phyloP scores from a whole-genome alignment of 2,329 filamentous ascomycete species.

The Colletotrichum simmondsii region DNA sequence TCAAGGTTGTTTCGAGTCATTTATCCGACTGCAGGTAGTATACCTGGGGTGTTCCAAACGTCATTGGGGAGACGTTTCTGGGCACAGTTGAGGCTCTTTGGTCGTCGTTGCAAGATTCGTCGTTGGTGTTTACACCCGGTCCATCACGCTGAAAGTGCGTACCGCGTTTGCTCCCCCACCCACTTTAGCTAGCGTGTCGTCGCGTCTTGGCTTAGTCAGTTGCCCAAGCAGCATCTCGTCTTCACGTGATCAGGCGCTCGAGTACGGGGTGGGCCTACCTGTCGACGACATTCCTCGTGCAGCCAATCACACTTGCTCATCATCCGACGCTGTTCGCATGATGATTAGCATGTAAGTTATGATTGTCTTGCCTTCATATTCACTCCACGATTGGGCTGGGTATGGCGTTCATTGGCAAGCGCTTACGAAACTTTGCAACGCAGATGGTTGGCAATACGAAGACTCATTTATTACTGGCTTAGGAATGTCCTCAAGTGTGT shows the following conservation, averaged over 20 bases:
- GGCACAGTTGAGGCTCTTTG: slow-evolving; percentile 10
- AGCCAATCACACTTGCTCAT: background rate
- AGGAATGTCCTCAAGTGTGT: no score
- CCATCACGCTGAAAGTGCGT: background rate
- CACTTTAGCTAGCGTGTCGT: slow-evolving; percentile 32
- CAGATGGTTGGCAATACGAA: background rate
- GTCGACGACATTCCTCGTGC: background rate
- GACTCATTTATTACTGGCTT: no score
- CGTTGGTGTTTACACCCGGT: slow-evolving; percentile 20
- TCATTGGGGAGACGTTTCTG: slow-evolving; percentile 25
- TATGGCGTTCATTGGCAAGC: background rate
- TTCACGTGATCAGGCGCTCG: slow-evolving; percentile 35
- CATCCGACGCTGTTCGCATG: background rate
- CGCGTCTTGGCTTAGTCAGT: slow-evolving; percentile 29
- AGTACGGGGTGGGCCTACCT: background rate
- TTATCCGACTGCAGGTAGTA: slow-evolving; percentile 50
- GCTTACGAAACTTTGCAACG: background rate
- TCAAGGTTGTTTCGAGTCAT: slow-evolving; percentile 73
- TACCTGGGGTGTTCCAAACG: slow-evolving; percentile 4
- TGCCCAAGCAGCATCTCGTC: background rate
- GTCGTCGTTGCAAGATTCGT: slow-evolving; percentile 17
- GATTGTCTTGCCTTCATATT: background rate
- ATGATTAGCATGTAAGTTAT: background rate
- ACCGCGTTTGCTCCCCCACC: slow-evolving; percentile 29
- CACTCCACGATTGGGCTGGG: background rate